Evolutionary conservation across 2,329 filamentous ascomycete genomes (phyloP).

Genomic region (Xylaria sp.): DNA sequence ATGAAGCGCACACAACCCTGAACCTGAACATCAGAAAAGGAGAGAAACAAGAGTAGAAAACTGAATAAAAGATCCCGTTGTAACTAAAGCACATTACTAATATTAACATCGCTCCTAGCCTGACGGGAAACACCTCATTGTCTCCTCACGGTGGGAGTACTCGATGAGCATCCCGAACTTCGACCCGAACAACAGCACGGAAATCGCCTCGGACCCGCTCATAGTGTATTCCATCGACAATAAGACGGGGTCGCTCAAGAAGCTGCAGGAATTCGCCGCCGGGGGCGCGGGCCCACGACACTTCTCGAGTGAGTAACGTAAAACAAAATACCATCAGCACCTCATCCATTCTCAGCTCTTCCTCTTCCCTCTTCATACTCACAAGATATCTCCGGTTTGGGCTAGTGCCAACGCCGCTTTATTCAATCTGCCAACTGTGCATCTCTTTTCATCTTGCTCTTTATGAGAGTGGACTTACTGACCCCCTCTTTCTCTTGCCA

Average conservation of each 20-base stretch:
- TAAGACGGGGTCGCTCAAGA: constrained; percentile 64
- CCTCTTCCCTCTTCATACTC: constrained; percentile 3
- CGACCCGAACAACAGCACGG: constrained; percentile 56
- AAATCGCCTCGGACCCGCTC: constrained; percentile 70
- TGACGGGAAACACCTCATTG: constrained; percentile 70
- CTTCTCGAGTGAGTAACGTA: constrained; percentile 33
- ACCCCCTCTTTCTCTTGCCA: constrained; percentile 56
- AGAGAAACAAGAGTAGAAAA: not conserved
- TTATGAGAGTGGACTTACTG: constrained; percentile 8
- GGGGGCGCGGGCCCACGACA: constrained; percentile 71
- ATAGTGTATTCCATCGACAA: constrained; percentile 69
- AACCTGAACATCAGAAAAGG: not conserved
- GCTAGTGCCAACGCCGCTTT: not conserved
- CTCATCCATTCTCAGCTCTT: not conserved
- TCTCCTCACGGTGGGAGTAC: constrained; percentile 74
- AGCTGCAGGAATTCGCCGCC: constrained; percentile 68
- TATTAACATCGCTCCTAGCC: constrained; percentile 54
- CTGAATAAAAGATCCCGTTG: not conserved
- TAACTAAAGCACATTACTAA: constrained; percentile 20
- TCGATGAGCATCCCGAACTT: constrained; percentile 62
- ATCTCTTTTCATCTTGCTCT: not conserved
- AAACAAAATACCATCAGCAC: not conserved
- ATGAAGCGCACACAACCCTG: not conserved
- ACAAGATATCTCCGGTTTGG: not conserved
- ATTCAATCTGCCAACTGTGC: not conserved